A percentile compares a stretch with the other conserved stretches of the same genome.
phyloP scores from a whole-genome alignment of 257 asterid genomes.

The Lavandula angustifolia region DNA sequence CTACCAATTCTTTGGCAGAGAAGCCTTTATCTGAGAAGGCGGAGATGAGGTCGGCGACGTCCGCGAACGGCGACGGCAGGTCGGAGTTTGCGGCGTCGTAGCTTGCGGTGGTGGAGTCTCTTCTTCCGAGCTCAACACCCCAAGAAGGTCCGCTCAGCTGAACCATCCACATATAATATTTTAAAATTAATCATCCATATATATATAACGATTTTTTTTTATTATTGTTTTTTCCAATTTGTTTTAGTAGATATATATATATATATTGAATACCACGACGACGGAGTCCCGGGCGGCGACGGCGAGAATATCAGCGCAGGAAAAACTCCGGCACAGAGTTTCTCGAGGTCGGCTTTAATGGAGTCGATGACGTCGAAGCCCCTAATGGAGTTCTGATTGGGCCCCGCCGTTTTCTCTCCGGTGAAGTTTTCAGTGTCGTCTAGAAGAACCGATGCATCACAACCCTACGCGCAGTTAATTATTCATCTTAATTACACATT shows the following conservation, averaged over 20 bases:
- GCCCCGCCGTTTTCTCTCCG: conserved; percentile 54
- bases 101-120: conserved; percentile 66
- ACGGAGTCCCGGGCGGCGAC: conserved; percentile 67
- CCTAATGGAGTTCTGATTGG: conserved; percentile 49
- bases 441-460: conserved; percentile 66
- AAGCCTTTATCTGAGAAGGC: conserved; percentile 62
- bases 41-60: conserved; percentile 45
- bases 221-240: no score
- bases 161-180: no score
- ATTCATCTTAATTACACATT: no score
- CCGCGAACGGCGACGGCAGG: conserved; percentile 55
- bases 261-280: conserved; percentile 30
- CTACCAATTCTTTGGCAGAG: conserved; percentile 57
- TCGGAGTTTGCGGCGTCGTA: conserved; percentile 48
- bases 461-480: conserved; percentile 51
- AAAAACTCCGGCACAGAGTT: conserved; percentile 48
- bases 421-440: conserved; percentile 55
- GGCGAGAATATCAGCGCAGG: conserved; percentile 66
- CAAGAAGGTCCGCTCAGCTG: conserved; percentile 70
- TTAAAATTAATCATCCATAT: no score
- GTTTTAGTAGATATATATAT: no score
- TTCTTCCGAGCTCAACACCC: conserved; percentile 58
- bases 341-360: conserved; percentile 50
- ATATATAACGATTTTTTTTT: no score
- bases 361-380: conserved; percentile 56